Evolutionary conservation across 2,329 filamentous ascomycete species (phyloP).

Genomic region (Beauveria caledonica): DNA sequence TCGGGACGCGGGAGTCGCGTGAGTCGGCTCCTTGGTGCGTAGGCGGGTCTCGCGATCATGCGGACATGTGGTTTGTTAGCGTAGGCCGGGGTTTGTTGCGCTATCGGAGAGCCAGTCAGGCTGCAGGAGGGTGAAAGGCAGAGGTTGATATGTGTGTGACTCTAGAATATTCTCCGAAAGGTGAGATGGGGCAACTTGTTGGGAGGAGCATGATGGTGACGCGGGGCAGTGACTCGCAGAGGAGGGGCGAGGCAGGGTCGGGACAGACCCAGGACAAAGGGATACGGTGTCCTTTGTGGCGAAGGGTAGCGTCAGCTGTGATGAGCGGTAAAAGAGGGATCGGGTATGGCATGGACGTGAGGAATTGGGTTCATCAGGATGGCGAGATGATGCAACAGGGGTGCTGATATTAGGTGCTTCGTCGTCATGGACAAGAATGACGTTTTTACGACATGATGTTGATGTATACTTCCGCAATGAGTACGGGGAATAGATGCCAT

Average conservation of each 20-base stretch:
- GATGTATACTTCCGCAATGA: neutral
- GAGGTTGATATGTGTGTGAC: neutral
- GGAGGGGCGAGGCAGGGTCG: too few species aligned
- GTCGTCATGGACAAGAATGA: too few species aligned
- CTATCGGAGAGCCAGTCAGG: neutral
- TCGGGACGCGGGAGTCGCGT: neutral
- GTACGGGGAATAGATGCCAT: neutral
- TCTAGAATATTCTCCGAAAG: neutral
- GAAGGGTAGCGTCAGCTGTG: neutral
- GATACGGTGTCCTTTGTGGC: neutral
- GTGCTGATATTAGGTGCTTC: neutral
- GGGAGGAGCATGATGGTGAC: neutral
- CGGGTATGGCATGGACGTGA: neutral
- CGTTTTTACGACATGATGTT: neutral
- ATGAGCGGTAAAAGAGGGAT: neutral
- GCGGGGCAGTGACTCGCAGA: slow-evolving; percentile 1
- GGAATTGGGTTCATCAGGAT: neutral
- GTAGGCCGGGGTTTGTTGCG: neutral
- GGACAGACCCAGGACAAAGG: neutral
- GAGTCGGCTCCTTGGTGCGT: neutral
- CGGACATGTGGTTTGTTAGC: neutral
- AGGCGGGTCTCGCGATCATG: slow-evolving; percentile 7
- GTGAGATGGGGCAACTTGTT: neutral
- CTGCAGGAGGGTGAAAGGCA: neutral
- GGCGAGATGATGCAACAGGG: neutral